These are phyloP conservation scores for Clarireedia hainanense DNA, from an alignment of 2,329 filamentous ascomycete genomes.

Conservation along the genomic window DNA sequence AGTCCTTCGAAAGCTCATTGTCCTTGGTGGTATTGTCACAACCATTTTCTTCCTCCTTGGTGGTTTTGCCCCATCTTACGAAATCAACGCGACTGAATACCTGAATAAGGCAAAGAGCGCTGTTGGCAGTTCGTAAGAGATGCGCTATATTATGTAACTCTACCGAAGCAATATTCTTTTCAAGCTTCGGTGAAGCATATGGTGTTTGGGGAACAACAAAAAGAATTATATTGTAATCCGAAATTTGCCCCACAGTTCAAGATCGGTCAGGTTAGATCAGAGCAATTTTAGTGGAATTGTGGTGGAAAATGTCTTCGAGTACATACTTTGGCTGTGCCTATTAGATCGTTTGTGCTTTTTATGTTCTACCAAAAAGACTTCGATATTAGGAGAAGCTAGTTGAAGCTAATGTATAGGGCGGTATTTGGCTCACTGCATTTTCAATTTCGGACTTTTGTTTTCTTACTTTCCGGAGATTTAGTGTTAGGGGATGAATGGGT, in stretches of 20 bases:
- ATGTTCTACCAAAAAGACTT: no score
- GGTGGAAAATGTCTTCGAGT: not conserved
- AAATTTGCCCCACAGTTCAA: not conserved
- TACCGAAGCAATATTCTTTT: slow-evolving; percentile 1
- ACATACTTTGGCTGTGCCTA: not conserved
- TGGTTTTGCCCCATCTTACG: slow-evolving; percentile 55
- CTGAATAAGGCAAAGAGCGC: slow-evolving; percentile 26
- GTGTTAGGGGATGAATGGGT: no score
- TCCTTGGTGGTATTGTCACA: slow-evolving; percentile 56
- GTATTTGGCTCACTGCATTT: no score
- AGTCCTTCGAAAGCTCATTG: slow-evolving; percentile 66
- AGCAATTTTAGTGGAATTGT: not conserved
- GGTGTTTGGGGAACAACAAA: not conserved
- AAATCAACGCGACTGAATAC: slow-evolving; percentile 40
- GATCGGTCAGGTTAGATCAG: not conserved
- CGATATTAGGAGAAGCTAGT: no score
- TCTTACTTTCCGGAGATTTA: no score
- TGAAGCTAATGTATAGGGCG: no score
- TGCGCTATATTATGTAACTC: not conserved
- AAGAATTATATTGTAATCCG: not conserved
- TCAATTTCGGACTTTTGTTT: no score
- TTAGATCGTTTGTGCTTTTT: not conserved
- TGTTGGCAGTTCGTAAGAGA: slow-evolving; percentile 15
- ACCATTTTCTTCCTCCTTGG: slow-evolving; percentile 64
- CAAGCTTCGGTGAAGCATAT: not conserved